Percentiles rank a stretch among this genome's conserved stretches.
These are phyloP conservation scores for Tetrapisispora pingtungensis DNA, from an alignment of 805 yeast genomes.

Conservation along the genomic window DNA sequence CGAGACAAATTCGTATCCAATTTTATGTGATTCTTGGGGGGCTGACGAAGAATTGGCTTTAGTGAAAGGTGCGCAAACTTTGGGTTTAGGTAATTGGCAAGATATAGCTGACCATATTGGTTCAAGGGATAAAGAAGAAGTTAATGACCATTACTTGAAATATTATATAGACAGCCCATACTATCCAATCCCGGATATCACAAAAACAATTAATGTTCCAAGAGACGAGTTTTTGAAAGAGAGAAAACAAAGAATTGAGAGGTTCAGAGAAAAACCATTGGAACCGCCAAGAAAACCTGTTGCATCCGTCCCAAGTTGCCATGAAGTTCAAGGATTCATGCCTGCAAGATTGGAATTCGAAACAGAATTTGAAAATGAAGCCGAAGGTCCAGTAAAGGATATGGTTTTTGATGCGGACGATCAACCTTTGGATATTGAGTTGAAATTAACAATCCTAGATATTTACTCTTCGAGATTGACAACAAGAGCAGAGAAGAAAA, in stretches of 20 bases:
- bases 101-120: slow-evolving; percentile 97
- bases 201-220: slow-evolving; percentile 54
- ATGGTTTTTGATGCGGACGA: slow-evolving; percentile 95
- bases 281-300: slow-evolving; percentile 84
- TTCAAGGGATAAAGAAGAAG: slow-evolving; percentile 84
- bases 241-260: slow-evolving; percentile 64
- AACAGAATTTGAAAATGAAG: slow-evolving; percentile 93
- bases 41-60: slow-evolving; percentile 92
- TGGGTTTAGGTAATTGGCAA: slow-evolving; percentile 95
- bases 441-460: slow-evolving; percentile 77
- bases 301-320: slow-evolving; percentile 92
- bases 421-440: slow-evolving; percentile 74
- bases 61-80: slow-evolving; percentile 83
- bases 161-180: slow-evolving; percentile 57
- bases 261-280: slow-evolving; percentile 57
- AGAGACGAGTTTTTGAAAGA: slow-evolving; percentile 60
- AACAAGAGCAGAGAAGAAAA: slow-evolving; percentile 84
- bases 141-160: slow-evolving; percentile 66
- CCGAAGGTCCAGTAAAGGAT: slow-evolving; percentile 87
- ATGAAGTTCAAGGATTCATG: slow-evolving; percentile 96
- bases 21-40: slow-evolving; percentile 88
- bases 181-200: slow-evolving; percentile 86
- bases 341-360: slow-evolving; percentile 98
- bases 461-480: slow-evolving; percentile 86
- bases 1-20: slow-evolving; percentile 92